Percentiles rank a stretch among this genome's conserved stretches.
phyloP scores from a whole-genome alignment of 2,329 filamentous ascomycete genomes.

The Fusarium devonianum region DNA sequence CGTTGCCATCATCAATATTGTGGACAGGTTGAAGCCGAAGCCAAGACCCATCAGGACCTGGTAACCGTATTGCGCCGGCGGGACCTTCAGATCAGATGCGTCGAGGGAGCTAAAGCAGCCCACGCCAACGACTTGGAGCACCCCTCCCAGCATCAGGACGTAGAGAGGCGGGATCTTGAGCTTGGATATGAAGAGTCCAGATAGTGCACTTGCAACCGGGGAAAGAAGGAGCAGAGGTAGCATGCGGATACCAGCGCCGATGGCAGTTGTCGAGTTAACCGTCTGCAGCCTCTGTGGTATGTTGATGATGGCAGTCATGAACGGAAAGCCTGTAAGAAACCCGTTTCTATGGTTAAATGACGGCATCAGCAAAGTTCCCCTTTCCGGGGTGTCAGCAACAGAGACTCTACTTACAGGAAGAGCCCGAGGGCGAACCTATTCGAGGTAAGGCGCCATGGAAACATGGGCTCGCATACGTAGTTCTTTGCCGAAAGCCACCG shows the following conservation, averaged over 20 bases:
- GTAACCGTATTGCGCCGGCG: constrained; percentile 14
- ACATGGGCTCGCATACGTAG: constrained; percentile 22
- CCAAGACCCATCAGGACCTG: constrained; percentile 26
- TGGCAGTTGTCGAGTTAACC: constrained; percentile 13
- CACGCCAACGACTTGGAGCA: constrained; percentile 21
- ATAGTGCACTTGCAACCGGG: constrained; percentile 16
- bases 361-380: no score
- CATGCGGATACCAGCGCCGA: constrained; percentile 12
- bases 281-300: constrained; percentile 26
- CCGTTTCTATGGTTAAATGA: not conserved
- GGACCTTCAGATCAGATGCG: not conserved
- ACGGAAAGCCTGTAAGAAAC: constrained; percentile 24
- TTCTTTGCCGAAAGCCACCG: not conserved
- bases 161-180: constrained; percentile 22
- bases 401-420: no score
- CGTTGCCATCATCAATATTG: constrained; percentile 20
- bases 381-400: no score
- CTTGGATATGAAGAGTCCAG: constrained; percentile 17
- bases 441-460: no score
- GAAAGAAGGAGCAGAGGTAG: constrained; percentile 22
- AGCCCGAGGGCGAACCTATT: no score
- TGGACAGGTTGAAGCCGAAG: constrained; percentile 22
- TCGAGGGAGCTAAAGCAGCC: constrained; percentile 10
- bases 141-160: constrained; percentile 9
- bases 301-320: constrained; percentile 24